Evolutionary conservation across 2,329 filamentous ascomycete species (phyloP), one percentile per base, ranked within the genome.

Genomic region (Pseudodiploospora longispora): DNA sequence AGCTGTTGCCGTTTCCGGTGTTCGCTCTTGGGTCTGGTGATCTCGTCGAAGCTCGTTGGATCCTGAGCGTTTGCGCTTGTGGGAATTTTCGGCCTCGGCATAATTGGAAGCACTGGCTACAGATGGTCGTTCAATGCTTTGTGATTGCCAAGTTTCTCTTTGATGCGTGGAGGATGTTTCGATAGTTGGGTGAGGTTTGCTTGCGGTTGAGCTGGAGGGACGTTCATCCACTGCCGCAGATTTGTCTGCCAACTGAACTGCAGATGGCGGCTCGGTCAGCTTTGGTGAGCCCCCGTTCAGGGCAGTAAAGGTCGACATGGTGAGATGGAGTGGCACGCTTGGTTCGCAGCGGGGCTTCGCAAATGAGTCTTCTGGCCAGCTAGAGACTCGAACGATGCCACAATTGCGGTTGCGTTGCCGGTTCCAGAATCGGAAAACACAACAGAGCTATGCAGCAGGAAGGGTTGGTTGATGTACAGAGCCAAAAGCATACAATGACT

Each of bases 51-150:
- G 60, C 44, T 82, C 82, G 33, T 69, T 61, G 5, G 83, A 86
- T 38, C 71, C 67, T 6, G 85, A 87, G 48, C 85, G 77, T 63
- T 88, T 91, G 55, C 80, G 78, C 63, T 83, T 84, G 54, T 79
- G 73, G 12, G 73, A 65, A 10, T 55, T 59, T 32, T 81, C 75
- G n/a, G 59, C 56, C 30, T 74, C 68, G 5, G 69, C 52, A 53
- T 71, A 70, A 33, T 51, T 51, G 37, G 66, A 52, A 2, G 68
- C 56, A 19, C 19, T 19, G 41, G 66, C 64, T 49, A 69, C 68
- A 10, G 65, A 55, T 32, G 66, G 57, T 42, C 69, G 62, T 4
- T 76, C 73, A 35, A 60, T 53, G 38, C 57, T 63, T 19, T 68
- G 59, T 4, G 55, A 59, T 30, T 67, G 57, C 66, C 72, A 71